Evolutionary conservation across 2,329 filamentous ascomycete species (phyloP), one percentile per base, ranked within the genome.

Genomic region (Macrophomina phaseolina): DNA sequence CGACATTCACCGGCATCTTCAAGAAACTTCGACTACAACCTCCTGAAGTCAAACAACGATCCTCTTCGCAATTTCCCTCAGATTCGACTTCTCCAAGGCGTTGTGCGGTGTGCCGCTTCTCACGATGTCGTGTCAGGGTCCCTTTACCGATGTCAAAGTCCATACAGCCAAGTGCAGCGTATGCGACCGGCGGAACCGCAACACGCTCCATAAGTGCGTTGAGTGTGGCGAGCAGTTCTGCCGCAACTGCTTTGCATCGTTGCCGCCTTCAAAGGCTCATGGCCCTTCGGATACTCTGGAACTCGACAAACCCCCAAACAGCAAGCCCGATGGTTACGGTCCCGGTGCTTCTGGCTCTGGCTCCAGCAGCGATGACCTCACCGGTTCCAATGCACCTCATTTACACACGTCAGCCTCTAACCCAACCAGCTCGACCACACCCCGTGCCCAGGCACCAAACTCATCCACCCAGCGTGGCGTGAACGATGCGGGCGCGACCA

Each of bases 121-220:
- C 40, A 61, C 12, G 5, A 64, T 64, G 61, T 23, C 23, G 30
- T 64, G 61, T 70, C 64, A 71, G 28, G 28, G 70, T 16, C 61
- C 73, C 67, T 73, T 76, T 64, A 64, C 32, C 0, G 60, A 63
- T 9, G 68, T 78, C 32, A 69, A 48, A 0, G 73, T 78, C 7
- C 76, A 76, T 53, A 79, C 77, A 0, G 76, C 77, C n/a, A 79
- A 78, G 62, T 79, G 77, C 61, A 73, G 74, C 2, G 71, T 72
- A 16, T 79, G 77, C 68, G 76, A 79, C 56, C 56, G 69, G 49
- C 74, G 76, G 14, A 78, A 78, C 51, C 71, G 67, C 51, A 70
- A 69, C 11, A 70, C 66, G 1, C 75, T 79, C 72, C 69, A 71
- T 2, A 74, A 76, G 23, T 79, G 77, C 52, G 73, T 72, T 2